A percentile compares a stretch with the other conserved stretches of the same genome.
Evolutionary conservation across 441 rosid genomes (phyloP).

Genomic region (Macaranga tanarius): DNA sequence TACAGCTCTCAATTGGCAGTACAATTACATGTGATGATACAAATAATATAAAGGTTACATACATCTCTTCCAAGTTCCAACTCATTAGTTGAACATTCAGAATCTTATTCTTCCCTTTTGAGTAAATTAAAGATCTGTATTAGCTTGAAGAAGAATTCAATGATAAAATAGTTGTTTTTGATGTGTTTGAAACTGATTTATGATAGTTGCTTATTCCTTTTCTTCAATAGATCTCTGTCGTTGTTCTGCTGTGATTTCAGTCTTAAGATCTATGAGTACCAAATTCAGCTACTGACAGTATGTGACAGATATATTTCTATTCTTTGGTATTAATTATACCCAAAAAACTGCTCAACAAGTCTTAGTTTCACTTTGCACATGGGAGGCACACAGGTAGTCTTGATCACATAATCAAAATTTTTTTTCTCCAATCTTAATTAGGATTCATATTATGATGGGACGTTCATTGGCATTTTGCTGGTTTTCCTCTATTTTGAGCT

Average conservation of each 20-base stretch:
- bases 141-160: not conserved
- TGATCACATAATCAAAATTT: too few species aligned
- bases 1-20: conserved; percentile 80
- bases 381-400: not conserved
- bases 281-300: not conserved
- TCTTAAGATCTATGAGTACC: conserved; percentile 1
- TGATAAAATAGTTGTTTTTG: not conserved
- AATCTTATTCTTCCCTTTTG: conserved; percentile 8
- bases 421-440: not conserved
- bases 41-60: conserved; percentile 68
- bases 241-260: not conserved
- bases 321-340: not conserved
- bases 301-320: not conserved
- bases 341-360: not conserved
- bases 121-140: not conserved
- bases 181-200: not conserved
- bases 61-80: conserved; percentile 22
- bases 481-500: not conserved
- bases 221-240: not conserved
- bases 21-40: conserved; percentile 67
- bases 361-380: not conserved
- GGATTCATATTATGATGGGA: not conserved
- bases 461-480: not conserved
- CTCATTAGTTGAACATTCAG: conserved; percentile 2
- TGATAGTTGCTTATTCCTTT: not conserved